Evolutionary conservation across 2,329 filamentous ascomycete species (phyloP), one percentile per base, ranked within the genome.

Genomic region (Neurospora sp.): DNA sequence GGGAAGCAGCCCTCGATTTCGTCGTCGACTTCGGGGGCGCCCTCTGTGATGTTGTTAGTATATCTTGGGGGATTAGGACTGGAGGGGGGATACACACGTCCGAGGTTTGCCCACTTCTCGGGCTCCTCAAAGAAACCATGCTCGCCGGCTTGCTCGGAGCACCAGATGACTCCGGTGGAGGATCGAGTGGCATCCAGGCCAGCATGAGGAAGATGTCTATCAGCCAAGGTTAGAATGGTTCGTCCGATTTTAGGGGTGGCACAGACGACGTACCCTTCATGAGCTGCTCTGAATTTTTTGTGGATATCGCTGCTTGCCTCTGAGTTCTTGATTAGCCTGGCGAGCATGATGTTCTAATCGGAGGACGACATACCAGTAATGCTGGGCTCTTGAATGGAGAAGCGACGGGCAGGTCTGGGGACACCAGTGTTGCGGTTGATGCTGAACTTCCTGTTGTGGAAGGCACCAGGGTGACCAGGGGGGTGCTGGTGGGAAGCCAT

Each of bases 151-250:
- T 93, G 90, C 82, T 96, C 92, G 3, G 90, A 93, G 74, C 91
- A 93, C 95, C 95, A 97, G 73, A 97, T 92, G 4, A 97, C 95
- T 81, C 95, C 95, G 15, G 95, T 98, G 17, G 92, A 96, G 66
- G 93, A 91, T 80, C 93, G 89, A 72, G 89, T 91, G 69, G 93
- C 91, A 78, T 97, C 94, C 74, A 97, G 90, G 76, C 94, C 95
- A 71, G 94, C 93, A 80, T 97, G 94, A 67, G 93, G 91, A 78
- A 92, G 90, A 82, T 97, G 93, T 71, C 75, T 76, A 69, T 13
- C 15, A 38, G 28, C 4, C 10, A 58, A 52, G 15, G 68, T 72
- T 28, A 72, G 68, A 46, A 33, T 40, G 9, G 2, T 19, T 38
- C 19, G 15, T 36, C 9, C 7, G 40, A 4, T 38, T 15, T 10